A percentile compares a stretch with the other conserved stretches of the same genome.
These are phyloP conservation scores for Cyberlindnera meyerae DNA, from an alignment of 805 yeast genomes.

Conservation along the genomic window DNA sequence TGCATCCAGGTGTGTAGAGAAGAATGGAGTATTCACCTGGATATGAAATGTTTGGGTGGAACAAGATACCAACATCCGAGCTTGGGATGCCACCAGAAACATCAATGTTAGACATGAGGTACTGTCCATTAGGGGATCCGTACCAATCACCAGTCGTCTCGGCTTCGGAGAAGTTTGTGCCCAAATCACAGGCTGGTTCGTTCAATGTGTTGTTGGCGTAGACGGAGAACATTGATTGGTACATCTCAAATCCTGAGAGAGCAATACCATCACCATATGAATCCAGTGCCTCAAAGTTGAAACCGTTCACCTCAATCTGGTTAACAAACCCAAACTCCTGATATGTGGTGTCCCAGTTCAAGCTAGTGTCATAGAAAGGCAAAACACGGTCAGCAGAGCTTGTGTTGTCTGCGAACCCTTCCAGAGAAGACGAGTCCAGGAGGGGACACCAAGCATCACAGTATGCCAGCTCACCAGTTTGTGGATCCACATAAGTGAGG, in stretches of 20 bases:
- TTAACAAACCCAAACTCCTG: constrained; percentile 84
- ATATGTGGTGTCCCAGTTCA: constrained; percentile 39
- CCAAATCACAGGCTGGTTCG: constrained; percentile 50
- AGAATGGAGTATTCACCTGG: constrained; percentile 72
- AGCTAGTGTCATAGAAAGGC: constrained; percentile 30
- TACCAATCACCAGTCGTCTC: constrained; percentile 28
- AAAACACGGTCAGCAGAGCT: constrained; percentile 9
- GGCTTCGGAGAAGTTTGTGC: constrained; percentile 25
- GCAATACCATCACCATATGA: constrained; percentile 70
- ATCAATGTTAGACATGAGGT: constrained; percentile 29
- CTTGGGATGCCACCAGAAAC: constrained; percentile 29
- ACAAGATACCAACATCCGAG: constrained; percentile 38
- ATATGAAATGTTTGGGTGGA: constrained; percentile 63
- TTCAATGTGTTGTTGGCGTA: constrained; percentile 76
- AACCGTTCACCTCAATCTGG: constrained; percentile 49
- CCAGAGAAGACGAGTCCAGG: constrained; percentile 34
- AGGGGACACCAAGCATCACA: constrained; percentile 94
- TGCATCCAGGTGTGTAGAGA: constrained; percentile 86
- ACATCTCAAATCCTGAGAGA: constrained; percentile 68
- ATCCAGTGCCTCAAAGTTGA: constrained; percentile 59
- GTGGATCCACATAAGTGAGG: constrained; percentile 76
- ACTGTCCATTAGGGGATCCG: constrained; percentile 29
- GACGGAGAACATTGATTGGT: constrained; percentile 46
- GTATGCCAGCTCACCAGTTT: constrained; percentile 44
- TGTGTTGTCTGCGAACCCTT: constrained; percentile 8